These are phyloP conservation scores for Pittosporum tobira DNA, from an alignment of 129 eudicot genomes.

Conservation along the genomic window DNA sequence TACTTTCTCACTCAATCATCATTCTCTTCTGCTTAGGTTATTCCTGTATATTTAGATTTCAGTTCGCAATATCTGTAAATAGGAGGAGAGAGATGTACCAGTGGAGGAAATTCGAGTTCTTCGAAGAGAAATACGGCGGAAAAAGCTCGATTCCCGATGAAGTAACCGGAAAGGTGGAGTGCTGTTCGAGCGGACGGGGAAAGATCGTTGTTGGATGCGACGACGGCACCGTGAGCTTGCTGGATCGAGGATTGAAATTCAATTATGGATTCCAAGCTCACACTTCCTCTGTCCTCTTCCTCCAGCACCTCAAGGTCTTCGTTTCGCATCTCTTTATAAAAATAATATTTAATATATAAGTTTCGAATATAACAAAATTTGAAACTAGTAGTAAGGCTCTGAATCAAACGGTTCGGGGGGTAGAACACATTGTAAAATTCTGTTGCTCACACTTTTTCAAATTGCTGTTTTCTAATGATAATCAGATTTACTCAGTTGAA, in stretches of 20 bases:
- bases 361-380: too few relatives aligned
- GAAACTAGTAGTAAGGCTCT: too few relatives aligned
- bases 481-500: too few relatives aligned
- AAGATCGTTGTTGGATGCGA: slow-evolving; percentile 64
- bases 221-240: slow-evolving; percentile 57
- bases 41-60: neutral
- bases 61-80: neutral
- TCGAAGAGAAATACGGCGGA: slow-evolving; percentile 81
- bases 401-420: too few relatives aligned
- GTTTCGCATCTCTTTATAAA: neutral
- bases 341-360: neutral
- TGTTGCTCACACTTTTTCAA: too few relatives aligned
- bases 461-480: too few relatives aligned
- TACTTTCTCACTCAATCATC: neutral
- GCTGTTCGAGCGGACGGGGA: slow-evolving; percentile 87
- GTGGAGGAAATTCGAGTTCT: slow-evolving; percentile 97
- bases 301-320: slow-evolving; percentile 85
- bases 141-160: slow-evolving; percentile 57
- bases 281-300: slow-evolving; percentile 68
- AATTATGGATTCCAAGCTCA: slow-evolving; percentile 80
- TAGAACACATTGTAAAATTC: too few relatives aligned
- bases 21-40: neutral
- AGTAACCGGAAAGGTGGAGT: slow-evolving; percentile 46
- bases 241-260: slow-evolving; percentile 90
- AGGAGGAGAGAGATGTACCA: slow-evolving; percentile 50